Evolutionary conservation across 805 yeast species (phyloP).

Genomic region (Candida nitratophila): DNA sequence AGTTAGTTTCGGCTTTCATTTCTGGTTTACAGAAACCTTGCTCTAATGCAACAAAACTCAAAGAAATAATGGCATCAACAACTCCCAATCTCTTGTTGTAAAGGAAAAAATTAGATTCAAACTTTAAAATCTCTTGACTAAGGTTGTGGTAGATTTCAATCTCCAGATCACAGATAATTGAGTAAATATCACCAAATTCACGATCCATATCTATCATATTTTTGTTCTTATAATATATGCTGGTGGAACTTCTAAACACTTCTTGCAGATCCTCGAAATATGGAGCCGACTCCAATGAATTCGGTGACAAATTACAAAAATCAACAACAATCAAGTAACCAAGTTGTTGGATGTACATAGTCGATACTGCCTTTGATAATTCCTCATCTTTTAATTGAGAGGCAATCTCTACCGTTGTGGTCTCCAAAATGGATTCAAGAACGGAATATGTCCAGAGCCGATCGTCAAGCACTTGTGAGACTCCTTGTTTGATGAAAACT

Average conservation of each 20-base stretch:
- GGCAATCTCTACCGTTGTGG: background rate
- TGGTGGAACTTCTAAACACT: conserved; percentile 30
- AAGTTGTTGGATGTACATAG: conserved; percentile 38
- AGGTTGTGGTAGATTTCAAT: conserved; percentile 31
- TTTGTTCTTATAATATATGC: conserved; percentile 29
- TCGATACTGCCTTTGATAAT: conserved; percentile 21
- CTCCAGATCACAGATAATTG: conserved; percentile 31
- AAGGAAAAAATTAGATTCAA: conserved; percentile 7
- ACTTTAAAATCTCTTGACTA: conserved; percentile 16
- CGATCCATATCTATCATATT: conserved; percentile 26
- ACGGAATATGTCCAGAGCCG: conserved; percentile 18
- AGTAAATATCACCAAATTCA: conserved; percentile 35
- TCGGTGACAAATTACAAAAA: background rate
- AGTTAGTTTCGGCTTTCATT: conserved; percentile 10
- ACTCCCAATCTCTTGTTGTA: conserved; percentile 23
- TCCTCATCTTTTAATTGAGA: conserved; percentile 1
- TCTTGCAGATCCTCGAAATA: conserved; percentile 25
- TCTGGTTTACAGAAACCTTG: conserved; percentile 27
- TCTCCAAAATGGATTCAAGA: conserved; percentile 24
- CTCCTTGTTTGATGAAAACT: conserved; percentile 23
- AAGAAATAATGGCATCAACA: conserved; percentile 30
- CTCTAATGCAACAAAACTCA: conserved; percentile 24
- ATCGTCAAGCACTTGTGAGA: conserved; percentile 23
- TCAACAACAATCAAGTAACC: conserved; percentile 31
- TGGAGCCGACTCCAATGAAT: conserved; percentile 5